Base-by-base conservation (phyloP, 495 filamentous ascomycete genomes). In the Hypoxylon perforatum region DNA sequence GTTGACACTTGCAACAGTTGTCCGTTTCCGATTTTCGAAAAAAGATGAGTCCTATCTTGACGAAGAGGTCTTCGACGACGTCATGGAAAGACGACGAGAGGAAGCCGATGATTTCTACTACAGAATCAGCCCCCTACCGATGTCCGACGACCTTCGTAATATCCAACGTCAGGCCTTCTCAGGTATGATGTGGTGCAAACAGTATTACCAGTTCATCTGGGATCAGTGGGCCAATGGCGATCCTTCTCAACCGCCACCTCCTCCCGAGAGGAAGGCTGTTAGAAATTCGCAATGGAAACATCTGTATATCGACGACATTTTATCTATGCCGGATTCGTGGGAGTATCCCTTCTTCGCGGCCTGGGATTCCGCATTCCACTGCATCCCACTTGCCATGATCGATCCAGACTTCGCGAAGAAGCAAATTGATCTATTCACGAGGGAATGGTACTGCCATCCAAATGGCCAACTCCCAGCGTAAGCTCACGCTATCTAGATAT, bases 371-470 rank as follows among this genome's bases (percentile, higher is more conserved):
- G 94, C 93, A 2, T 98, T 97, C 80, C 94, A 98, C 74, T 95
- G 92, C 72, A 96, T 98, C 67, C 92, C 94, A 2, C 78, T 98
- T 61, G 91, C 94, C 8, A 97, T 97, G 94, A 93, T 97, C 53
- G 94, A 97, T 65, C 94, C 94, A 0, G 94, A 97, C 25, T 97
- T 97, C 65, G 94, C 94, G 15, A 98, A 98, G 85, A 96, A 96
- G 80, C 94, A 98, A 75, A 85, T 98, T 18, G 94, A 98, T 75
- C 80, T 98, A 14, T 90, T 98, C 67, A 98, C 94, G 9, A 85
- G 94, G 61, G 94, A 97, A 80, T 97, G 94, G 94, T 98, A 98
- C 82, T 97, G 97, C 90, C 94, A 98, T 81, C 94, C 94, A 15
- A 98, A 98, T 70, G 94, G 94, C 44, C 94, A 98, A 77, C 81